Conservation (phyloP, 2,329 filamentous ascomycete genomes). For the Tympanopsis confertula region DNA sequence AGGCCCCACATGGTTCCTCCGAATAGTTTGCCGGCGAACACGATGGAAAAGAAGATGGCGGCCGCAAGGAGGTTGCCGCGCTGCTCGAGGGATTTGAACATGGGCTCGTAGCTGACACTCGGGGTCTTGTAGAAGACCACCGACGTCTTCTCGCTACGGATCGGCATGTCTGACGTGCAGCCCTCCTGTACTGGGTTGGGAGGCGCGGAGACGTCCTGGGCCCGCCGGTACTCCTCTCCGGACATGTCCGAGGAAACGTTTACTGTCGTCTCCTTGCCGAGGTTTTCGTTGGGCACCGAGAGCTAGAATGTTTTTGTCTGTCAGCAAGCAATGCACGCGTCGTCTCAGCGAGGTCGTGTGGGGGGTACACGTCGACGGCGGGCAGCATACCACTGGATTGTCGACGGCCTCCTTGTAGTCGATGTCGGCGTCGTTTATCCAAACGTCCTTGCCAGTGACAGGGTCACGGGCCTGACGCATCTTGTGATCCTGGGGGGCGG, state of each 20-base stretch:
- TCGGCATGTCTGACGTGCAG: slow-evolving; percentile 84
- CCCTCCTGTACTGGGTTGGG: slow-evolving; percentile 75
- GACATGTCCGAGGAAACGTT: slow-evolving; percentile 62
- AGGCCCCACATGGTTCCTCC: slow-evolving; percentile 69
- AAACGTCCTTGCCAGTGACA: slow-evolving; percentile 73
- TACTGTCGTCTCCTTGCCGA: slow-evolving; percentile 63
- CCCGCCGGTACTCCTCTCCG: slow-evolving; percentile 68
- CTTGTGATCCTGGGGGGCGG: slow-evolving; percentile 27
- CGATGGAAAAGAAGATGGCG: slow-evolving; percentile 60
- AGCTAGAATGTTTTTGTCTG: slow-evolving; percentile 31
- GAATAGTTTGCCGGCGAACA: slow-evolving; percentile 69
- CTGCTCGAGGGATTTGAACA: slow-evolving; percentile 66
- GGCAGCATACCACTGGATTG: slow-evolving; percentile 49
- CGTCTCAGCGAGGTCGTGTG: no score
- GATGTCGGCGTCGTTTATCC: slow-evolving; percentile 71
- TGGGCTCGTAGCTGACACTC: slow-evolving; percentile 78
- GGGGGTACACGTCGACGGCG: background rate
- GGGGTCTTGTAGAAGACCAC: slow-evolving; percentile 92
- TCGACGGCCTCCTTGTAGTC: slow-evolving; percentile 59
- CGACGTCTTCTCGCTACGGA: slow-evolving; percentile 92
- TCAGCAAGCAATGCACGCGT: slow-evolving; percentile 3
- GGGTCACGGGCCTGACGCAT: slow-evolving; percentile 68
- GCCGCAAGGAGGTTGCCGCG: slow-evolving; percentile 60
- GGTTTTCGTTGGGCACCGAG: slow-evolving; percentile 79
- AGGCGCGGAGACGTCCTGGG: slow-evolving; percentile 81